Base-by-base conservation (phyloP, 1,139 yeast genomes). In the Taphrina pruni region DNA sequence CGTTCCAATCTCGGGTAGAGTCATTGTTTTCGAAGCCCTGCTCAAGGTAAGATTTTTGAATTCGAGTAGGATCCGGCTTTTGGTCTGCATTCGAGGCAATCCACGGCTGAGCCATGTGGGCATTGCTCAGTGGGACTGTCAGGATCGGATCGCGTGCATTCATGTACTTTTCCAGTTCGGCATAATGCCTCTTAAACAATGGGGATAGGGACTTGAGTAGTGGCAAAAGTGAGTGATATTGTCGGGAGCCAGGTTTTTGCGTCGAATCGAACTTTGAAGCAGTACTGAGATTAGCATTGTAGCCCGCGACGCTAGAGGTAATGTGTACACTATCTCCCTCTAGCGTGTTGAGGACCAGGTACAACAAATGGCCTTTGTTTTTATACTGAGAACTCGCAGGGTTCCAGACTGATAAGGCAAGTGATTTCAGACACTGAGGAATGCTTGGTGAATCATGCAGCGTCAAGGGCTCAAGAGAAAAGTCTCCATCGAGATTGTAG, bases 321-420 rank as follows among this genome's bases (percentile, higher is more conserved):
- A 94, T 85, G 75, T 90, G 89, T 78, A 83, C 84, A 32, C 85
- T 84, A 76, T 90, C 96, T 73, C 89, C 89, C 78, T 94, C 98
- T 73, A 89, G 81, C 52, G 97, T 90, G 75, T 86, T 88, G 62
- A 86, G 82, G 69, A 86, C 85, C 74, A 94, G 81, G 78, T 94
- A 94, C 71, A 89, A 81, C 75, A 93, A 82, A 76, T 93, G 97
- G 38, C 98, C 99, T 76, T 84, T 85, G 70, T 81, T 80, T 76
- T 84, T 87, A 39, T 80, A 78, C 60, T 83, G 81, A 6, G 87
- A 81, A n/a, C 96, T 92, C 21, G 88, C 91, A 12, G 96, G 95
- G 72, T 90, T 88, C 95, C 97, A 93, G 70, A 86, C 86, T n/a
- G 97, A 89, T 64, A 91, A 77, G 68, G 83, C 80, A 66, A 89